These are phyloP conservation scores for Suhomyces sp. DNA, from an alignment of 805 yeast genomes.

Conservation along the genomic window DNA sequence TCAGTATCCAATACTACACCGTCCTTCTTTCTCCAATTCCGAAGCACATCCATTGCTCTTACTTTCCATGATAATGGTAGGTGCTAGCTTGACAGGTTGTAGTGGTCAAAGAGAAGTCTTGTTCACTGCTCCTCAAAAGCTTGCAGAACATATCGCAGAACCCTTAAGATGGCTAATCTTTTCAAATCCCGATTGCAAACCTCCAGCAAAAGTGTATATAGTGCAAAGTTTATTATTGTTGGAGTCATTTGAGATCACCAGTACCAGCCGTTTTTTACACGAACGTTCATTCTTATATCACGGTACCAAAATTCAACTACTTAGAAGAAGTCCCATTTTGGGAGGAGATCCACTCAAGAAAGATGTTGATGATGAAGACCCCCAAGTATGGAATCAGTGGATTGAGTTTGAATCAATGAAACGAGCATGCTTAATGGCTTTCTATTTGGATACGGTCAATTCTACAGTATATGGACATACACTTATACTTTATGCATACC, in stretches of 20 bases:
- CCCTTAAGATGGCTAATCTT: conserved; percentile 14
- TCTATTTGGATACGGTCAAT: conserved; percentile 34
- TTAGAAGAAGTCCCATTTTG: conserved; percentile 26
- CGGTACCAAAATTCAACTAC: conserved; percentile 23
- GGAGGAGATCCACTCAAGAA: conserved; percentile 42
- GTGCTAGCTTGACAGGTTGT: conserved; percentile 7
- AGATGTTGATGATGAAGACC: conserved; percentile 24
- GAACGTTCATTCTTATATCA: conserved; percentile 13
- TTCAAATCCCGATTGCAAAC: conserved; percentile 10
- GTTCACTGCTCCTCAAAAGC: conserved; percentile 6
- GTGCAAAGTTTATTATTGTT: conserved; percentile 13
- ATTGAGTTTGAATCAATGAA: conserved; percentile 38
- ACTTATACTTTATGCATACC: conserved; percentile 25
- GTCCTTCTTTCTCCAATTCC: conserved; percentile 12
- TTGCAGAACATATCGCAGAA: conserved; percentile 13
- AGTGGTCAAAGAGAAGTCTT: conserved; percentile 7
- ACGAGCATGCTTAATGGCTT: conserved; percentile 35
- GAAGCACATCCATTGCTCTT: conserved; percentile 10
- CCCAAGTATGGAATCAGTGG: conserved; percentile 29
- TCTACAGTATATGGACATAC: conserved; percentile 36
- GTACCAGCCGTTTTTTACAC: conserved; percentile 9
- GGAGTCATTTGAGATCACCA: conserved; percentile 11
- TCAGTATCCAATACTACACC: conserved; percentile 13
- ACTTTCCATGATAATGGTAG: conserved; percentile 13
- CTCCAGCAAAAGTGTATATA: conserved; percentile 13